Percentiles rank a stretch among this genome's conserved stretches.
phyloP scores from a whole-genome alignment of 495 filamentous ascomycete species.

The Staphylotrichum longicolle region DNA sequence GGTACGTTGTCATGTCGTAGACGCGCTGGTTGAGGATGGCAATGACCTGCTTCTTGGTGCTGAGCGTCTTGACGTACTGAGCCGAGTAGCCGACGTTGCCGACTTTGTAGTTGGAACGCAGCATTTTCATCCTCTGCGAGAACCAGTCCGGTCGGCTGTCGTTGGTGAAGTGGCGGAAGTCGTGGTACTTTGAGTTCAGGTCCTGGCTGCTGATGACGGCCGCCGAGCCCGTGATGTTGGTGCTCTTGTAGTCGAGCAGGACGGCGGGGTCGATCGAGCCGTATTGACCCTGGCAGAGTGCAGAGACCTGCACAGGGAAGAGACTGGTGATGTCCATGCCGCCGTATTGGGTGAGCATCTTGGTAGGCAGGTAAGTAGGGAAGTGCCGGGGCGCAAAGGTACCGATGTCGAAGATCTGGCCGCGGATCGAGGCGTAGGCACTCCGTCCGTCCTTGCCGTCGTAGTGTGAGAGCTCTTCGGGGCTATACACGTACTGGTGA shows the following conservation, averaged over 20 bases:
- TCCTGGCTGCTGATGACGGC: constrained; percentile 65
- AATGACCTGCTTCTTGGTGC: constrained; percentile 61
- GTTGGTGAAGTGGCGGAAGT: constrained; percentile 82
- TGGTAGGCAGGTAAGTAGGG: constrained; percentile 62
- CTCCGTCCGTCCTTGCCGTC: constrained; percentile 64
- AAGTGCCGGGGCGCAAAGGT: constrained; percentile 76
- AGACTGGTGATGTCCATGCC: constrained; percentile 81
- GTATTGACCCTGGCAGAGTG: constrained; percentile 75
- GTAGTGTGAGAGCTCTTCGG: constrained; percentile 68
- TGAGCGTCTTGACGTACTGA: constrained; percentile 70
- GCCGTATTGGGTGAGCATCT: constrained; percentile 71
- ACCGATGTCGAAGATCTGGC: constrained; percentile 81
- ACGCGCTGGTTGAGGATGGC: constrained; percentile 77
- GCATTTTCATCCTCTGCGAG: constrained; percentile 72
- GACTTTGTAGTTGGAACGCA: constrained; percentile 78
- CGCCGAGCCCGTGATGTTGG: constrained; percentile 68
- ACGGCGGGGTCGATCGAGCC: constrained; percentile 64
- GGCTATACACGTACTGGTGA: constrained; percentile 80
- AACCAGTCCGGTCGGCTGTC: constrained; percentile 89
- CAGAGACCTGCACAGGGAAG: constrained; percentile 93
- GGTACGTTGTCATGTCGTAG: constrained; percentile 89
- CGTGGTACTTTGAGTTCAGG: constrained; percentile 76
- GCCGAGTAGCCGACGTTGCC: constrained; percentile 84
- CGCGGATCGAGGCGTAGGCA: constrained; percentile 79
- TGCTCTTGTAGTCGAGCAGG: constrained; percentile 72